Percentiles rank a stretch among this genome's conserved stretches.
Conservation (phyloP, 2,329 filamentous ascomycete species). For the Neopestalotiopsis clavispora region DNA sequence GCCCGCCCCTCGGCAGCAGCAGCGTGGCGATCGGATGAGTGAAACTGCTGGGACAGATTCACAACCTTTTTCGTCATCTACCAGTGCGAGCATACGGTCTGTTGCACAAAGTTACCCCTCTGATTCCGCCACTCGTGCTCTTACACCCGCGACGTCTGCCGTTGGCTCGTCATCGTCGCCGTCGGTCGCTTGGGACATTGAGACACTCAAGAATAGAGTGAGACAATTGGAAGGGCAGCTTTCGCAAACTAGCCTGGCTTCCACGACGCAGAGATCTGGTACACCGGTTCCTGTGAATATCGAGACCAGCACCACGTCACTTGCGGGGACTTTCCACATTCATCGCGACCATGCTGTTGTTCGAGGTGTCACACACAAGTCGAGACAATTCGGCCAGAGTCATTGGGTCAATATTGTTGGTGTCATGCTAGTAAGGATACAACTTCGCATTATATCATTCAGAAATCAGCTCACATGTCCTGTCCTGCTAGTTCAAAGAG, state of each 20-base stretch:
- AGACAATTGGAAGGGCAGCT: slow-evolving; percentile 50
- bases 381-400: slow-evolving; percentile 59
- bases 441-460: neutral
- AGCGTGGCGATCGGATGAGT: neutral
- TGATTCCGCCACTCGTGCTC: neutral
- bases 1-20: slow-evolving; percentile 14
- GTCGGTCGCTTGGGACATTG: slow-evolving; percentile 34
- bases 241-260: slow-evolving; percentile 29
- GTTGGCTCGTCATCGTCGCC: neutral
- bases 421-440: slow-evolving; percentile 42
- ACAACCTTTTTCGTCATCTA: neutral
- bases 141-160: neutral
- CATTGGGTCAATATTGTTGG: slow-evolving; percentile 58
- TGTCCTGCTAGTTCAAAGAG: neutral
- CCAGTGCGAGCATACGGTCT: neutral
- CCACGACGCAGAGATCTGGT: slow-evolving; percentile 35
- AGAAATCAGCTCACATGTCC: no score
- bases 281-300: neutral
- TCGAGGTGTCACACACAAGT: slow-evolving; percentile 57
- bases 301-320: neutral
- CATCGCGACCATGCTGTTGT: slow-evolving; percentile 28
- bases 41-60: neutral
- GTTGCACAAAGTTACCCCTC: neutral
- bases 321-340: neutral
- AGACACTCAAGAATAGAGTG: slow-evolving; percentile 44